phyloP scores from a whole-genome alignment of 768 basidiomycete genomes.

The Pleurotus sapidus region DNA sequence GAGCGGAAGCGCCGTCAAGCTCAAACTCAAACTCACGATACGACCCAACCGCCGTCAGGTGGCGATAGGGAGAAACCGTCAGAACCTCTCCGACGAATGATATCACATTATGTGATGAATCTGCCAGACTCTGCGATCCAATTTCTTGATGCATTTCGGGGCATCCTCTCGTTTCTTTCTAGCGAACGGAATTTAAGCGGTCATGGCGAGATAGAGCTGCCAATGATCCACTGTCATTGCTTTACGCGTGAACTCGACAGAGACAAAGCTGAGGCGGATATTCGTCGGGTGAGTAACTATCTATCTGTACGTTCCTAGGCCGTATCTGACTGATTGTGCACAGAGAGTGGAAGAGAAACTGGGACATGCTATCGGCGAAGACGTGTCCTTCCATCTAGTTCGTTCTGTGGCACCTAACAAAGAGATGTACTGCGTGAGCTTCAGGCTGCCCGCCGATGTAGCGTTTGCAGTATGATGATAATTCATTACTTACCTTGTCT shows the following conservation, averaged over 20 bases:
- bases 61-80: constrained; percentile 15
- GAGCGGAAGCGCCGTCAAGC: constrained; percentile 37
- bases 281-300: constrained; percentile 61
- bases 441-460: constrained; percentile 51
- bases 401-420: constrained; percentile 95
- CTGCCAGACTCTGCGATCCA: constrained; percentile 88
- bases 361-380: constrained; percentile 47
- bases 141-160: constrained; percentile 88
- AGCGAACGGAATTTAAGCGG: constrained; percentile 9
- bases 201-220: constrained; percentile 56
- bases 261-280: constrained; percentile 70
- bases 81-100: constrained; percentile 40
- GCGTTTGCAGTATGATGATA: constrained; percentile 21
- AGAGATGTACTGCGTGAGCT: constrained; percentile 97
- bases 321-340: constrained; percentile 14
- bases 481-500: neutral
- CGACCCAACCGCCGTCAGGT: constrained; percentile 10
- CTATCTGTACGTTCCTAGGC: constrained; percentile 7
- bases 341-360: constrained; percentile 75
- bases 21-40: constrained; percentile 16
- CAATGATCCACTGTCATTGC: constrained; percentile 94
- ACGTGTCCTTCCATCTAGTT: constrained; percentile 66
- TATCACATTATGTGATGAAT: constrained; percentile 97
- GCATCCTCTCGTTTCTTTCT: constrained; percentile 46
- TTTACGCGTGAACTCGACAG: constrained; percentile 84